Conservation (phyloP, 768 basidiomycete genomes). For the Dacryopinax primogenitus region DNA sequence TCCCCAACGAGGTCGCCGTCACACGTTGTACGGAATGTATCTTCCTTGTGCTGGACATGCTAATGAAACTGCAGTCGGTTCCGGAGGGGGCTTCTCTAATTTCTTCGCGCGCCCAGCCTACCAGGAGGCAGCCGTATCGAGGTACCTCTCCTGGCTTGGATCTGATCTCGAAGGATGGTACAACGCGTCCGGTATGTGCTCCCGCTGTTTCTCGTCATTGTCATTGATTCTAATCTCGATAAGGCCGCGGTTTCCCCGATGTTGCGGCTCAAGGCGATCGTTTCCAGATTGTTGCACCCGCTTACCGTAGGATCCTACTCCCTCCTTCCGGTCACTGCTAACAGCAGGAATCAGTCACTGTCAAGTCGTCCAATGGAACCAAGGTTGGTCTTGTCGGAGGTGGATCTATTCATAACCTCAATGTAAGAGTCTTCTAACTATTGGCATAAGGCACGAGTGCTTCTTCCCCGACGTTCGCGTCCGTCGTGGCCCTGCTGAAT, state of each 20-base stretch:
- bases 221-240: constrained; percentile 17
- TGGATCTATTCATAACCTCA: neutral
- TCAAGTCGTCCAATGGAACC: neutral
- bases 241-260: constrained; percentile 39
- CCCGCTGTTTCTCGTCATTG: neutral
- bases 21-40: constrained; percentile 15
- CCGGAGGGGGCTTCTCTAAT: constrained; percentile 25
- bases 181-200: neutral
- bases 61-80: constrained; percentile 7
- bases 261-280: constrained; percentile 30
- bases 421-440: neutral
- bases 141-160: constrained; percentile 9
- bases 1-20: constrained; percentile 45
- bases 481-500: constrained; percentile 9
- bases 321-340: neutral
- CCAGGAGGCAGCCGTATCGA: constrained; percentile 19
- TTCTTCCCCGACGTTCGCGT: constrained; percentile 10
- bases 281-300: neutral
- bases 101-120: constrained; percentile 22
- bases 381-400: constrained; percentile 1
- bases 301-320: neutral
- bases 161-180: constrained; percentile 21
- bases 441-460: neutral
- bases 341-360: neutral
- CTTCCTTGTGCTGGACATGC: neutral